These are phyloP conservation scores for Coix lacrymajobi DNA, from an alignment of 176 grass and related monocot species.

Conservation along the genomic window DNA sequence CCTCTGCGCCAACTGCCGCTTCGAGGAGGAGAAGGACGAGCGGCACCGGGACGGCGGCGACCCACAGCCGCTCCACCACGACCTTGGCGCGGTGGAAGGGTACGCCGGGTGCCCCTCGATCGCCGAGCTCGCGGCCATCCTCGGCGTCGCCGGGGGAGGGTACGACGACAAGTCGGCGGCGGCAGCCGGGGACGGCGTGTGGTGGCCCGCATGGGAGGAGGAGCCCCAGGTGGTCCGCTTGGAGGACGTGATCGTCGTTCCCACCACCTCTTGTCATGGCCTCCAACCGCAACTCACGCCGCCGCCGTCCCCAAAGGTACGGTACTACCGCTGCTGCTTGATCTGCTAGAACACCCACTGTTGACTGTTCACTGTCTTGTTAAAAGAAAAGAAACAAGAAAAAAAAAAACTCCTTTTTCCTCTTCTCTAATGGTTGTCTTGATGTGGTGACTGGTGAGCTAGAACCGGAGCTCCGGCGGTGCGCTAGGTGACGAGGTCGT, in stretches of 20 bases:
- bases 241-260: constrained; percentile 70
- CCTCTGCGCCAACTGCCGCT: constrained; percentile 76
- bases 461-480: constrained; percentile 37
- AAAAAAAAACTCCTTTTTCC: neutral
- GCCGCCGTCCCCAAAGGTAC: constrained; percentile 51
- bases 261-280: constrained; percentile 66
- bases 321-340: neutral
- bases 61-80: constrained; percentile 13
- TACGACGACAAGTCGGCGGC: constrained; percentile 34
- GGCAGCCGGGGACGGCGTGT: neutral
- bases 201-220: constrained; percentile 33
- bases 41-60: neutral
- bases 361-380: neutral
- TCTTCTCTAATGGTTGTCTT: neutral
- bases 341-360: neutral
- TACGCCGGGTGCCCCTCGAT: constrained; percentile 65
- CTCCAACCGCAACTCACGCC: constrained; percentile 52
- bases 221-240: constrained; percentile 45
- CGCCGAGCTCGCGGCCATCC: constrained; percentile 32
- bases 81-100: constrained; percentile 44
- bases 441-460: neutral
- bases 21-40: constrained; percentile 10
- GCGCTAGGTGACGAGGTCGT: constrained; percentile 42
- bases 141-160: constrained; percentile 39
- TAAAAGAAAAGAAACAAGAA: neutral